Evolutionary conservation across 2,329 filamentous ascomycete species (phyloP).

Genomic region (Fusarium torreyae): DNA sequence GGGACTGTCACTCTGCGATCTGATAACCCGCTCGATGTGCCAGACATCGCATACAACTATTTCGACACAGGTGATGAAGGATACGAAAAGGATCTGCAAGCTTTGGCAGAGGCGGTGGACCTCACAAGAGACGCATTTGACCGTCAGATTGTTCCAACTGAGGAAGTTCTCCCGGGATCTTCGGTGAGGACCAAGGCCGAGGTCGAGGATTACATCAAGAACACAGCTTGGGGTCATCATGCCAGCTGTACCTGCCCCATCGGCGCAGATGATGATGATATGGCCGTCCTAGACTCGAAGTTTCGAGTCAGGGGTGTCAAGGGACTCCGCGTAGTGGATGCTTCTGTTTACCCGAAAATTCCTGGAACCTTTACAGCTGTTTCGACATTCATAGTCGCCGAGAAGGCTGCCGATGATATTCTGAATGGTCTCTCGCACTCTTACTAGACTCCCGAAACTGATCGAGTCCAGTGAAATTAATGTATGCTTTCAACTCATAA

Average conservation of each 20-base stretch:
- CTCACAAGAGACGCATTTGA: constrained; percentile 63
- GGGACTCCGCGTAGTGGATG: constrained; percentile 63
- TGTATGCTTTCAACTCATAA: no score
- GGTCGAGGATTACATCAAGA: constrained; percentile 48
- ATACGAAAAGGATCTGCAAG: constrained; percentile 61
- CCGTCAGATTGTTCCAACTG: constrained; percentile 41
- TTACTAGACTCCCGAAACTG: no score
- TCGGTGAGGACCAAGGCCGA: constrained; percentile 34
- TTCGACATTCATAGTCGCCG: constrained; percentile 53
- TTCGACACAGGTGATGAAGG: constrained; percentile 62
- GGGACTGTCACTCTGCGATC: constrained; percentile 75
- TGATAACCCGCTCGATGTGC: constrained; percentile 74
- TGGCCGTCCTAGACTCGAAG: constrained; percentile 64
- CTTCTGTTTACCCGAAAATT: constrained; percentile 60
- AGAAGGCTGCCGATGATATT: constrained; percentile 55
- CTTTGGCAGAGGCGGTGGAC: constrained; percentile 69
- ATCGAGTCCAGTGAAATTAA: no score
- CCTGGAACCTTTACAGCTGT: constrained; percentile 54
- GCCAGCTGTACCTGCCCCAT: constrained; percentile 55
- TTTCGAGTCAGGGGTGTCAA: constrained; percentile 63
- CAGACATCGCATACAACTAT: constrained; percentile 74
- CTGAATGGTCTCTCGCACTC: constrained; percentile 10
- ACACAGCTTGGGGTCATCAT: constrained; percentile 55
- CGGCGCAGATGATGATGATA: constrained; percentile 50
- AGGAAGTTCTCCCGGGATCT: constrained; percentile 37